Conservation (phyloP, 1,284 basidiomycete genomes). For the Irpex lacteus region DNA sequence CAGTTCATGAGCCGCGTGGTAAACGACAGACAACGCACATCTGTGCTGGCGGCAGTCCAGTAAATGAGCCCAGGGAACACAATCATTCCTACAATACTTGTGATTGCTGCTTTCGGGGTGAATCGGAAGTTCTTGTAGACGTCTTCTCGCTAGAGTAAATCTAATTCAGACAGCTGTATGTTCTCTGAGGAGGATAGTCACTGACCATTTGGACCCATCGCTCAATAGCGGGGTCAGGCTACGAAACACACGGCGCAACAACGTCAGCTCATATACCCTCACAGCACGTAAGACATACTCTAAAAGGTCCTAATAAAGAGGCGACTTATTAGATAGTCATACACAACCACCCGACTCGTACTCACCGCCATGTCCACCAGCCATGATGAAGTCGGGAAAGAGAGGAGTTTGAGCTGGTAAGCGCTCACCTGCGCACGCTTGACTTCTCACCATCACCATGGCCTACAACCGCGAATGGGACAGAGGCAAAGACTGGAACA, state of each 20-base stretch:
- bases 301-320: slow-evolving; percentile 1
- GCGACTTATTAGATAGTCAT: neutral
- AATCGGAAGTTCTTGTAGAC: slow-evolving; percentile 79
- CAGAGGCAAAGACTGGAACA: slow-evolving; percentile 62
- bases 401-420: slow-evolving; percentile 28
- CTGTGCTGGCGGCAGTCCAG: slow-evolving; percentile 31
- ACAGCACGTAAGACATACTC: neutral
- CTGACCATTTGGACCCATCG: slow-evolving; percentile 76
- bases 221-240: slow-evolving; percentile 81
- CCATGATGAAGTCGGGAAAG: slow-evolving; percentile 34
- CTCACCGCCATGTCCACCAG: slow-evolving; percentile 40
- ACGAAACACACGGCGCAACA: neutral
- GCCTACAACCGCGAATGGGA: slow-evolving; percentile 82
- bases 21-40: slow-evolving; percentile 27
- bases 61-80: slow-evolving; percentile 46
- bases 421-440: slow-evolving; percentile 5
- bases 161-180: neutral
- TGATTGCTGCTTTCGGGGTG: slow-evolving; percentile 59
- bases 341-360: neutral
- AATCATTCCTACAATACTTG: slow-evolving; percentile 47
- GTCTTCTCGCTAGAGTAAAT: slow-evolving; percentile 64
- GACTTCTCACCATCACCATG: slow-evolving; percentile 38
- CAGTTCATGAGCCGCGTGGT: neutral
- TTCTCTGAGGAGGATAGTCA: slow-evolving; percentile 2
- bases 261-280: neutral